Base-by-base conservation (phyloP, 1,284 basidiomycete species). In the Ganoderma sinense region DNA sequence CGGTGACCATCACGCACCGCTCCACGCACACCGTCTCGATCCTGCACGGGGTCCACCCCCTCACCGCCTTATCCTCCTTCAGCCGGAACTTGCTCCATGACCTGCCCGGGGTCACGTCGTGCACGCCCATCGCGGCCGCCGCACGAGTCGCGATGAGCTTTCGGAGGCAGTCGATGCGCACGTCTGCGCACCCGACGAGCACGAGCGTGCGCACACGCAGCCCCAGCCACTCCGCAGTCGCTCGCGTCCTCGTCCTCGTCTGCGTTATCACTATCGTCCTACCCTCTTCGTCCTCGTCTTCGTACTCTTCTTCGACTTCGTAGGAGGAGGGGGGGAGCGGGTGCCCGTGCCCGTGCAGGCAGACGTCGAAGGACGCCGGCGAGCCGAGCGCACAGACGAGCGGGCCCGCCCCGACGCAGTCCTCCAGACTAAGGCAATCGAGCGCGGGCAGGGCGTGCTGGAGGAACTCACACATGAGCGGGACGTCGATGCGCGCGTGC, bases 91-190 rank as follows among this genome's bases (percentile, higher is more conserved):
- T 6, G 33, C 18, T 39, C 56, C 31, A 59, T 16, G 18, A 10
- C 10, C 4, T 3, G 31, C 33, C 5, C 7, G 56, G 33, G 8
- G 20, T 20, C 20, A 33, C 33, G 20, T 59, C 56, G 56, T 59
- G 31, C 31, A 39, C 56, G 33, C 33, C 56, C 18, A 13, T 7
- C 33, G 31, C 56, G 8, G 56, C 31, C 20, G 20, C 29, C 0
- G 33, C 56, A n/a, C 56, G 56, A 14, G 56, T n/a, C 56, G 33
- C 20, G 36, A 59, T 59, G 8, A 39, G 20, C 16, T 59, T 33
- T 20, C 56, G 33, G 29, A 59, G 33, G n/a, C 56, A 59, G 56
- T 59, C 56, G 56, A 59, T 59, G 8, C 56, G 56, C 33, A 59
- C 56, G 56, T 59, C 56, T 20, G 18, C 8, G 33, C 56, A 59